Evolutionary conservation across 805 yeast genomes (phyloP).

Genomic region (Candida pseudoglaebosa): DNA sequence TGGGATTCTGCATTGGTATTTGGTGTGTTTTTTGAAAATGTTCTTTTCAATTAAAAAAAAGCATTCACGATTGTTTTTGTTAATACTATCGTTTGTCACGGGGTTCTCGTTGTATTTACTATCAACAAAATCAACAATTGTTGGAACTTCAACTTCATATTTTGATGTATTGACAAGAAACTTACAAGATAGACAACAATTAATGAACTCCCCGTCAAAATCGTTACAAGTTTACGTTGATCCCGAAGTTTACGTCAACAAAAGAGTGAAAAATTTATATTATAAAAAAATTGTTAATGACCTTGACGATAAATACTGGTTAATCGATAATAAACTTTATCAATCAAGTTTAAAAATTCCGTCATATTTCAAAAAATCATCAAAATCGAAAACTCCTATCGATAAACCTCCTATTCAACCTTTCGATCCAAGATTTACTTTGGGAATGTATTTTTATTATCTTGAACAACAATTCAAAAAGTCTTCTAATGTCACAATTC

Average conservation of each 20-base stretch:
- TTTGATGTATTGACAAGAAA: constrained; percentile 2
- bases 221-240: constrained; percentile 6
- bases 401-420: constrained; percentile 22
- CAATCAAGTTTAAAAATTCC: constrained; percentile 12
- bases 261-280: constrained; percentile 14
- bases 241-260: constrained; percentile 13
- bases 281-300: constrained; percentile 15
- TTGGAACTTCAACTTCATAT: background rate
- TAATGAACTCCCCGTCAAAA: background rate
- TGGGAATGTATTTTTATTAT: constrained; percentile 20
- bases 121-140: background rate
- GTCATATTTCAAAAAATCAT: constrained; percentile 12
- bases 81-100: background rate
- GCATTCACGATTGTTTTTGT: constrained; percentile 2
- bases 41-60: constrained; percentile 7
- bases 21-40: constrained; percentile 1
- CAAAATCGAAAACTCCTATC: constrained; percentile 2
- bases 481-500: constrained; percentile 12
- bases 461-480: constrained; percentile 8
- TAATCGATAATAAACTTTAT: constrained; percentile 11
- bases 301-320: constrained; percentile 23
- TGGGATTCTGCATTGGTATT: background rate
- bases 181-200: background rate
- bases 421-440: constrained; percentile 30
- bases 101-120: background rate